Percentiles rank a stretch among this genome's conserved stretches.
Conservation (phyloP, 257 asterid genomes). For the Nicotiana undulata region DNA sequence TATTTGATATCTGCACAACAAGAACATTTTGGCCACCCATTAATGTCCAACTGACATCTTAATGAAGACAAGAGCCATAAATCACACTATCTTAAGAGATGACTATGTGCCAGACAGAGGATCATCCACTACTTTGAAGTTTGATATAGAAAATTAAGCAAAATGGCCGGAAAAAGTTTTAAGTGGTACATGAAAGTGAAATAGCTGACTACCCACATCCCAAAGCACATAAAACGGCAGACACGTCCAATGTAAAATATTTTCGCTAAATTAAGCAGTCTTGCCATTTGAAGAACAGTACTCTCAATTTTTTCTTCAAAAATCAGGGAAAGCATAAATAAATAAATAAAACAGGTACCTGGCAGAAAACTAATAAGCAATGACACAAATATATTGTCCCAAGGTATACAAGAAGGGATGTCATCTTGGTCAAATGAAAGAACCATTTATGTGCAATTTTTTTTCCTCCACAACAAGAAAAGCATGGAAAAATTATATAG, state of each 20-base stretch:
- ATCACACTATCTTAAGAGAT: neutral
- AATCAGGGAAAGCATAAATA: neutral
- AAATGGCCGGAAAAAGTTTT: neutral
- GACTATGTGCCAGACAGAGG: neutral
- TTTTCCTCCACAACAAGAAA: neutral
- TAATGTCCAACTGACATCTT: neutral
- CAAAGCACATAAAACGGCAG: neutral
- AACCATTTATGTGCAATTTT: neutral
- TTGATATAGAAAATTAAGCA: neutral
- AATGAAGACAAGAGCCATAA: neutral
- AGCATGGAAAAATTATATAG: neutral
- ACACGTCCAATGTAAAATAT: neutral
- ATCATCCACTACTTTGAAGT: neutral
- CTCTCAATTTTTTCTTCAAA: neutral
- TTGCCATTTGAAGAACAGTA: neutral
- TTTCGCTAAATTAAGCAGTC: neutral
- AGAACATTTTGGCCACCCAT: conserved; percentile 2
- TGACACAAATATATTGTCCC: neutral
- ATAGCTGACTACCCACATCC: neutral
- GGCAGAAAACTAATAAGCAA: conserved; percentile 1
- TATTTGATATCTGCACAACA: conserved; percentile 79
- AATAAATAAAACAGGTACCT: neutral
- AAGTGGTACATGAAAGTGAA: neutral
- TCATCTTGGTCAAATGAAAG: neutral
- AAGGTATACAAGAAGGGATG: neutral